These are phyloP conservation scores for Olyra latifolia DNA, from an alignment of 176 grass and related monocot genomes.

Conservation along the genomic window DNA sequence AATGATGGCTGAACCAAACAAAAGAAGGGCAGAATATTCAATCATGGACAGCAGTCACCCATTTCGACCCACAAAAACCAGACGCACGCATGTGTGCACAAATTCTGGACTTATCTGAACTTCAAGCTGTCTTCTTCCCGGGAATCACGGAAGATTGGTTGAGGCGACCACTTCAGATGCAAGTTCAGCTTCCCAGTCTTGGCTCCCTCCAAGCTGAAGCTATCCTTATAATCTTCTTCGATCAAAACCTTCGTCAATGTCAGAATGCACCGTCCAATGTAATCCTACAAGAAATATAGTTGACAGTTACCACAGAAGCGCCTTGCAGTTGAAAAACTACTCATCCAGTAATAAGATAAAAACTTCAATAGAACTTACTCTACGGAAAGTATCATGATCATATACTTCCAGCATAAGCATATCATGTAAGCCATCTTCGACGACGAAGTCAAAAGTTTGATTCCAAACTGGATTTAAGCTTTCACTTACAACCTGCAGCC, in stretches of 20 bases:
- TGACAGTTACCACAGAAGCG: not conserved
- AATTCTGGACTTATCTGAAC: conserved; percentile 16
- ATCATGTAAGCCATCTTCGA: conserved; percentile 96
- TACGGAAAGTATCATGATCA: conserved; percentile 89
- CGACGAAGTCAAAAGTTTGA: conserved; percentile 89
- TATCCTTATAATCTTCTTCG: conserved; percentile 72
- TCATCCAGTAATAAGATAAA: not conserved
- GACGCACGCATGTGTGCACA: not conserved
- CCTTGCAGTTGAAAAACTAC: not conserved
- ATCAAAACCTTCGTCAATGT: conserved; percentile 85
- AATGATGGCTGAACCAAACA: conserved; percentile 7
- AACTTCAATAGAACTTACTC: conserved; percentile 54
- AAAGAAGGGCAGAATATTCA: conserved; percentile 1
- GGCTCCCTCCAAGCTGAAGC: conserved; percentile 71
- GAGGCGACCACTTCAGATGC: conserved; percentile 83
- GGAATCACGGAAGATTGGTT: conserved; percentile 63
- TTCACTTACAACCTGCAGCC: conserved; percentile 70
- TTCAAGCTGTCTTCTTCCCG: conserved; percentile 14
- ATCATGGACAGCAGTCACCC: not conserved
- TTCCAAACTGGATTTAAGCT: conserved; percentile 86
- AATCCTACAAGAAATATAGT: conserved; percentile 61
- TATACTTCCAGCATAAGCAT: conserved; percentile 96
- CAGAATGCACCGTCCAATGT: conserved; percentile 79
- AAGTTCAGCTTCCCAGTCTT: conserved; percentile 85
- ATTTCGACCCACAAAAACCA: not conserved